These are phyloP conservation scores for Planoprotostelium fungivorum DNA, from an alignment of 78 protist genomes.

Conservation along the genomic window DNA sequence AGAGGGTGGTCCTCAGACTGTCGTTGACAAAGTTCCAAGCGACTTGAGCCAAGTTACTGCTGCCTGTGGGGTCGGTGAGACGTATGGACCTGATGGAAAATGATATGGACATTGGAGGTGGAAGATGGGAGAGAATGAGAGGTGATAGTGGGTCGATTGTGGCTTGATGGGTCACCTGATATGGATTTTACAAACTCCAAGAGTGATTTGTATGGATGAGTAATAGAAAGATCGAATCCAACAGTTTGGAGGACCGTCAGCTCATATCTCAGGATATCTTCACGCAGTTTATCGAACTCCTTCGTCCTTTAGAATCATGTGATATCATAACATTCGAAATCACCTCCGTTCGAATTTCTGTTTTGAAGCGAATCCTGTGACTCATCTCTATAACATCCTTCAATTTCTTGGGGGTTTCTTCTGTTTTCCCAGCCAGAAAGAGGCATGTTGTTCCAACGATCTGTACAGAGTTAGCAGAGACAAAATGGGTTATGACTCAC, in stretches of 20 bases:
- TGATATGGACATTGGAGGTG: slow-evolving; percentile 68
- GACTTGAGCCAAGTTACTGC: slow-evolving; percentile 62
- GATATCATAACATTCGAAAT: not conserved
- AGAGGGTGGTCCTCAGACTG: slow-evolving; percentile 63
- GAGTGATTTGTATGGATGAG: slow-evolving; percentile 4
- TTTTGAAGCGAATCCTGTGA: not conserved
- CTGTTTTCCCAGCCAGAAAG: slow-evolving; percentile 70
- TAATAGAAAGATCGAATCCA: slow-evolving; percentile 31
- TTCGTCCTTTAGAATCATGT: too few relatives aligned
- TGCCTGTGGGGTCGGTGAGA: not conserved
- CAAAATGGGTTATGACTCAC: not conserved
- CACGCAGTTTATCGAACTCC: not conserved
- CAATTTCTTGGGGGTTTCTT: slow-evolving; percentile 63
- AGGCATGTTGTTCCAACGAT: slow-evolving; percentile 38
- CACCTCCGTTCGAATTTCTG: slow-evolving; percentile 25
- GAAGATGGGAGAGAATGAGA: slow-evolving; percentile 48
- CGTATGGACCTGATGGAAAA: slow-evolving; percentile 25
- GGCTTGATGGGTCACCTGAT: slow-evolving; percentile 40
- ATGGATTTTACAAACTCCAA: not conserved
- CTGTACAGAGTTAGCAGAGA: not conserved
- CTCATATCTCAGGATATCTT: slow-evolving; percentile 2
- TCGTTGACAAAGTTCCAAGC: slow-evolving; percentile 88
- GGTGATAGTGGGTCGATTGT: slow-evolving; percentile 51
- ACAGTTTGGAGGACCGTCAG: not conserved
- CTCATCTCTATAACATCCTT: slow-evolving; percentile 24